phyloP scores from a whole-genome alignment of 495 filamentous ascomycete genomes.

The Aspergillus nanangensis region DNA sequence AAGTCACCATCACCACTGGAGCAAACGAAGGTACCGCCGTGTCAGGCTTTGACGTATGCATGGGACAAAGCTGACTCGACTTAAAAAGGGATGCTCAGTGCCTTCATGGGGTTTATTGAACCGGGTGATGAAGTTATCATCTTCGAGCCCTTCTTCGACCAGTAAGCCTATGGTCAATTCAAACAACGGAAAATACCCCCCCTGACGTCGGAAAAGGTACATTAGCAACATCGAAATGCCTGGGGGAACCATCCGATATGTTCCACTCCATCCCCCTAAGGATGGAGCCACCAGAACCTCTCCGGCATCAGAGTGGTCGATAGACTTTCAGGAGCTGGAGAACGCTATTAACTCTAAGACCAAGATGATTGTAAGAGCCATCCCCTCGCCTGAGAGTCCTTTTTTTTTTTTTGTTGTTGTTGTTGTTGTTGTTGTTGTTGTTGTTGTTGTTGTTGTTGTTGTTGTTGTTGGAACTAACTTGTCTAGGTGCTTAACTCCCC shows the following conservation, averaged over 20 bases:
- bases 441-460: no score
- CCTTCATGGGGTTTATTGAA: conserved; percentile 97
- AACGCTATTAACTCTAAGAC: conserved; percentile 78
- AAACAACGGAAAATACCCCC: not conserved
- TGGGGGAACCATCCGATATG: conserved; percentile 89
- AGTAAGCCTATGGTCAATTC: conserved; percentile 52
- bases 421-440: no score
- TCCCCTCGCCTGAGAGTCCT: not conserved
- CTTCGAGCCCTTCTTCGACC: conserved; percentile 98
- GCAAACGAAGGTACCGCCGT: conserved; percentile 74
- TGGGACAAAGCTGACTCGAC: conserved; percentile 6
- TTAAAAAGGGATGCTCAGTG: conserved; percentile 70
- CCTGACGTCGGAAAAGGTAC: conserved; percentile 44
- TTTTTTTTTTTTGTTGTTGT: not conserved
- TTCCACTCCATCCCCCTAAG: conserved; percentile 85
- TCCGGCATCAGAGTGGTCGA: conserved; percentile 80
- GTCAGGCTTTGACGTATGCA: no score
- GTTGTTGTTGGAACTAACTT: conserved; percentile 8
- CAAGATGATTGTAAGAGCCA: conserved; percentile 80
- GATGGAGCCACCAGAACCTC: conserved; percentile 75
- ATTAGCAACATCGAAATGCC: conserved; percentile 98
- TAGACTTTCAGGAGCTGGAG: conserved; percentile 82
- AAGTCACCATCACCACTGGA: conserved; percentile 92
- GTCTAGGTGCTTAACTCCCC: conserved; percentile 41
- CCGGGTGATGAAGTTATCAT: conserved; percentile 93